These are phyloP conservation scores for Strigomonas culicis DNA, from an alignment of 208 protist genomes.

Conservation along the genomic window DNA sequence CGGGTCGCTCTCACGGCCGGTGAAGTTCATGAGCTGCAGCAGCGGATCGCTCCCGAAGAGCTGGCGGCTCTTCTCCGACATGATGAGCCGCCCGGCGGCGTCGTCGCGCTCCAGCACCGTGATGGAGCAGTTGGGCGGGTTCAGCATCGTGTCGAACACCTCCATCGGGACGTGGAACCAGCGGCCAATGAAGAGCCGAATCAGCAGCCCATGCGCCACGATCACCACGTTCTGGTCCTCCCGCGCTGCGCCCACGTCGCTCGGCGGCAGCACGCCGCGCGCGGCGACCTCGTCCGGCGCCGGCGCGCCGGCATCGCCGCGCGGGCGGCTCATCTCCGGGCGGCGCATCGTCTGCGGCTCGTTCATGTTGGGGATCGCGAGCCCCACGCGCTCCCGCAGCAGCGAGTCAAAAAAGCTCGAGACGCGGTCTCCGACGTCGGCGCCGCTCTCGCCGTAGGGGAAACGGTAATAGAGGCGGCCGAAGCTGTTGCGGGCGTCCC, in stretches of 20 bases:
- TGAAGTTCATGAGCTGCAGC: conserved; percentile 82
- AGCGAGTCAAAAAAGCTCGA: conserved; percentile 87
- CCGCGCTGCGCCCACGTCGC: background rate
- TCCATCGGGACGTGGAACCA: conserved; percentile 85
- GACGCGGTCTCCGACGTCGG: conserved; percentile 90
- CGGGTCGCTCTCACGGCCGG: conserved; percentile 50
- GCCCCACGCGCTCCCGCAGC: conserved; percentile 60
- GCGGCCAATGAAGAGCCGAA: conserved; percentile 80
- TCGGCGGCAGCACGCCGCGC: conserved; percentile 20
- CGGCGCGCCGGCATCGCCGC: background rate
- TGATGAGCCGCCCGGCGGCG: conserved; percentile 48
- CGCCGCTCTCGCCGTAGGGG: conserved; percentile 84
- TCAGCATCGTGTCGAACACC: conserved; percentile 85
- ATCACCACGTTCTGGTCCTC: conserved; percentile 79
- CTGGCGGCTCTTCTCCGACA: conserved; percentile 78
- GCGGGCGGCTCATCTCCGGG: background rate
- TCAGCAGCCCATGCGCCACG: conserved; percentile 82
- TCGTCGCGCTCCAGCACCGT: conserved; percentile 74
- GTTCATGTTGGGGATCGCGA: conserved; percentile 62
- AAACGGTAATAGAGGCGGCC: conserved; percentile 92
- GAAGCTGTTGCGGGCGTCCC: conserved; percentile 61
- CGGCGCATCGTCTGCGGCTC: conserved; percentile 13
- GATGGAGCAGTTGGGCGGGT: conserved; percentile 88
- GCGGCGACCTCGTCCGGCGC: conserved; percentile 11
- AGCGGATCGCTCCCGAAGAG: conserved; percentile 83